These are phyloP conservation scores for Tolypocladium tundrense DNA, from an alignment of 2,329 filamentous ascomycete species.

Conservation along the genomic window DNA sequence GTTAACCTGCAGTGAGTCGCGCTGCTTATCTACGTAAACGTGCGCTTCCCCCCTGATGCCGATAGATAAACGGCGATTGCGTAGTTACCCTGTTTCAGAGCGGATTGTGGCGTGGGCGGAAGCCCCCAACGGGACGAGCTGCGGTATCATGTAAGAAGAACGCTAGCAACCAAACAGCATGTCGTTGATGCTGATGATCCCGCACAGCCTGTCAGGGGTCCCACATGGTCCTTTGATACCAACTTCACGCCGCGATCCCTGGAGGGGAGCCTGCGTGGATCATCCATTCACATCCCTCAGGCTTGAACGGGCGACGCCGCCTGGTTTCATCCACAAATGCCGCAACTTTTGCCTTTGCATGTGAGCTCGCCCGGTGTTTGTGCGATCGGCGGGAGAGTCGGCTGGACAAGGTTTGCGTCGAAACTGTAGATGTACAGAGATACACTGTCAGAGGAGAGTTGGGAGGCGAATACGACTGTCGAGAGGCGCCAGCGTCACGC, in stretches of 20 bases:
- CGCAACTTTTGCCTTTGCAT: not conserved
- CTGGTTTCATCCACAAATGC: not conserved
- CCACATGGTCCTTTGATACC: not conserved
- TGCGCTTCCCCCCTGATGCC: too few species aligned
- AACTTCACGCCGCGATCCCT: too few species aligned
- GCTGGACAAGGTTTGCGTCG: not conserved
- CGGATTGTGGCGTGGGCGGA: not conserved
- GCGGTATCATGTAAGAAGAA: not conserved
- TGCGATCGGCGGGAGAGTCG: not conserved
- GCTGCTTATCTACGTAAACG: not conserved
- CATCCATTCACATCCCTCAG: not conserved
- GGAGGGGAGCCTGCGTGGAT: not conserved
- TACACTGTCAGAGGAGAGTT: not conserved
- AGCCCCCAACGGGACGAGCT: not conserved
- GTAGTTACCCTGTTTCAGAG: not conserved
- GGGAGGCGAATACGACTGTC: too few species aligned
- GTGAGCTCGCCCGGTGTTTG: not conserved
- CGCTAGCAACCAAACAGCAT: not conserved
- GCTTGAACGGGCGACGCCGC: not conserved
- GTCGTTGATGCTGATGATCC: not conserved
- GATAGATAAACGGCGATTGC: not conserved
- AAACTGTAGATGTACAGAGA: not conserved
- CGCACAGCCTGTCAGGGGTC: not conserved
- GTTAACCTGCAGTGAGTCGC: slow-evolving; percentile 68
- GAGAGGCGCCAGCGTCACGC: not conserved